Evolutionary conservation across 169 alveolate species (phyloP), one percentile per base, ranked within the genome.

Genomic region (Cyclospora cayetanensis): DNA sequence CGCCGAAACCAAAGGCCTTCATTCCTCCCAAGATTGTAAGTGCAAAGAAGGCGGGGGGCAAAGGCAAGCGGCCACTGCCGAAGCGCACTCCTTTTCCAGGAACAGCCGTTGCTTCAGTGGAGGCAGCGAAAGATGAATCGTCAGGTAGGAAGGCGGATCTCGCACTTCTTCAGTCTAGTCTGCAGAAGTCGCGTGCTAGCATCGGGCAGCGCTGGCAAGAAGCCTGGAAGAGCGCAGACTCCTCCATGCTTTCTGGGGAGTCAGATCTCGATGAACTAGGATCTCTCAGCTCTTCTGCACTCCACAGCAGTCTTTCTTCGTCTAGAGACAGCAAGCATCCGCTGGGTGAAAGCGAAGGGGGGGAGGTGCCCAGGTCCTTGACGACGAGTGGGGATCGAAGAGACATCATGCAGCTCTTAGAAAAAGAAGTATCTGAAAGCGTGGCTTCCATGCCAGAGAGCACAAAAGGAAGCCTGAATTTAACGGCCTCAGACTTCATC

Each of bases 141-240:
- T 43, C 77, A 39, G 29, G 46, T 65, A 27, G 87, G 46, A 35
- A 76, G 68, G 66, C 41, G 9, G 68, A 76, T n/a, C 68, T 76
- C 41, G 87, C 87, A 7, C 68, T 68, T 22, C 68, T 76, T 7
- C 87, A 76, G 66, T 76, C 87, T 18, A 65, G 46, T 65, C 87
- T 76, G 63, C 22, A 43, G 87, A 76, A 25, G 87, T 76, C 87
- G 25, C 87, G 87, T 65, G 87, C 87, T 37, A 52, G 43, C 22
- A 76, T 76, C 22, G 87, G 87, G 1, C 87, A 76, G 87, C 66
- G 87, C 60, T 76, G 87, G 87, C 41, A 76, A 20, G 87, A 76
- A n/a, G 68, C 87, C 18, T 46, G 66, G 87, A 50, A 53, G 9
- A 76, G 68, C 63, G 68, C 68, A 18, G 87, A 76, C 41, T 76